Evolutionary conservation across 2,329 filamentous ascomycete species (phyloP), one percentile per base, ranked within the genome.

Genomic region (Triangularia setosa): DNA sequence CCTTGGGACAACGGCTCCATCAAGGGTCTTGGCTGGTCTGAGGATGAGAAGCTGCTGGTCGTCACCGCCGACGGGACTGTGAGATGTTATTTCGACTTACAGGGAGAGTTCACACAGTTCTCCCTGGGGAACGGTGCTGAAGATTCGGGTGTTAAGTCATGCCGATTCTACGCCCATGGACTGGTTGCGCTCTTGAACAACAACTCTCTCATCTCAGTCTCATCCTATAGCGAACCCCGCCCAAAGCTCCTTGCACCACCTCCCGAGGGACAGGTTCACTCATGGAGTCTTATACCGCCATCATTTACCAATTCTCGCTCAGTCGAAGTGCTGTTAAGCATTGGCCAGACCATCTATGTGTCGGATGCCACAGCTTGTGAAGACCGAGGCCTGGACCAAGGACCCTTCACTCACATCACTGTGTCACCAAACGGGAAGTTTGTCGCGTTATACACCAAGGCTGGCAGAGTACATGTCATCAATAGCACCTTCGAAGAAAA

Each of bases 401-500:
- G 95, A 0, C 94, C 95, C 0, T 98, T 99, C 74, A 88, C 88
- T 48, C 92, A 98, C 75, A 90, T 97, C 62, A 89, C 87, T 70
- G 91, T 97, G 14, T 97, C 94, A 1, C 94, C 95, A 0, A 94
- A 96, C 72, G 95, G 93, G 23, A 90, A 89, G 68, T 96, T 91
- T 71, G 90, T 93, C 3, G 92, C 93, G 0, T 83, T 99, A 30
- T 98, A 97, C 73, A 94, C 93, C 0, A 83, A 88, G 28, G 89
- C 92, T 66, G 92, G 93, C 64, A 93, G 88, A 70, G 87, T 95
- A 21, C 96, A 95, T 83, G 91, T 99, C 27, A 93, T 98, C 60
- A 95, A 92, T 57, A 94, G 92, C 72, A 94, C 99, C 75, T 98
- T 98, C 75, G 93, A 97, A 74, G 93, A 90, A 72, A 89, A 93